Conservation (phyloP, 140 eudicot genomes). For the Erigeron philadelphicus region DNA sequence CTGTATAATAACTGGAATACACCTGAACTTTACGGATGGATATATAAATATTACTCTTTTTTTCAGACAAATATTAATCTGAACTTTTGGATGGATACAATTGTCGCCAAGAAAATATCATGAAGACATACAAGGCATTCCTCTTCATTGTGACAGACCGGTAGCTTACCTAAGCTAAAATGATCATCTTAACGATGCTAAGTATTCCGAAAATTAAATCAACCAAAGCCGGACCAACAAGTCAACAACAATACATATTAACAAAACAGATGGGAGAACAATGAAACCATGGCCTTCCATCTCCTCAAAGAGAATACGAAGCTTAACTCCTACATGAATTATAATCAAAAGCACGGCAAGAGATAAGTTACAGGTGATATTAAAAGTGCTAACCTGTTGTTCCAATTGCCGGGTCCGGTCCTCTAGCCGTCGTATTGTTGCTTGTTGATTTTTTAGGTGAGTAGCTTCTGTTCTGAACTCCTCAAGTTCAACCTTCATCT, state of each 20-base stretch:
- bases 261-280: neutral
- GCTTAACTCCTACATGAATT: neutral
- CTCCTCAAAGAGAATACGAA: neutral
- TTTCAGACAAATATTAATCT: no score
- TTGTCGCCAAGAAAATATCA: neutral
- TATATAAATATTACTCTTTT: neutral
- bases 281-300: neutral
- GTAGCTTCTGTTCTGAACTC: constrained; percentile 88
- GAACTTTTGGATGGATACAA: neutral
- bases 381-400: constrained; percentile 61
- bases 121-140: neutral
- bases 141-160: no score
- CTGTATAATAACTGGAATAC: no score
- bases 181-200: neutral
- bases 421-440: constrained; percentile 90
- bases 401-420: constrained; percentile 91
- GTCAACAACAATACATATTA: neutral
- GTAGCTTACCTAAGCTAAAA: no score
- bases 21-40: no score
- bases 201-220: neutral
- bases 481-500: constrained; percentile 96
- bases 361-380: neutral
- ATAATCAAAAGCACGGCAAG: neutral
- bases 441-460: constrained; percentile 94
- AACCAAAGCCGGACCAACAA: neutral